These are phyloP conservation scores for Eimeria maxima DNA, from an alignment of 169 alveolate species.

Conservation along the genomic window DNA sequence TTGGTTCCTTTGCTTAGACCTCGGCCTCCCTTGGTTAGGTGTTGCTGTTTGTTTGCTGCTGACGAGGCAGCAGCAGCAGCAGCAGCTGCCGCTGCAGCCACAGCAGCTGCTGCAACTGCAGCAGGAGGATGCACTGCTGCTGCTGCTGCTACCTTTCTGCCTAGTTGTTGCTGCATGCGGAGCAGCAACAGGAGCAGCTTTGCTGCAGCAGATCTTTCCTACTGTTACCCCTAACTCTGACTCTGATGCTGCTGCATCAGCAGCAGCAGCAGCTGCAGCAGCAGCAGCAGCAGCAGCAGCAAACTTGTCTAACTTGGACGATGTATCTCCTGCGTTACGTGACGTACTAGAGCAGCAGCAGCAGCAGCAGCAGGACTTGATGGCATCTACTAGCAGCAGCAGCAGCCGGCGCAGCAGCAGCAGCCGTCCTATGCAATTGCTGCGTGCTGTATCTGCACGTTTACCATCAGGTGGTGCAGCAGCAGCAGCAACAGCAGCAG, in stretches of 20 bases:
- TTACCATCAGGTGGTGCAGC: not conserved
- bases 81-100: too few relatives aligned
- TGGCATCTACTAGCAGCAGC: slow-evolving; percentile 6
- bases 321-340: slow-evolving; percentile 41
- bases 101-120: too few relatives aligned
- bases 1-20: slow-evolving; percentile 15
- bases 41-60: slow-evolving; percentile 13
- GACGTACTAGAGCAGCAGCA: slow-evolving; percentile 19
- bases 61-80: not conserved
- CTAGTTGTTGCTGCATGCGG: slow-evolving; percentile 21
- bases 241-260: not conserved
- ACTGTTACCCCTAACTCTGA: not conserved
- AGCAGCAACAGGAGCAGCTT: slow-evolving; percentile 30
- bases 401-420: slow-evolving; percentile 73
- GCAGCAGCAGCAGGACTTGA: not conserved
- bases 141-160: not conserved
- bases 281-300: slow-evolving; percentile 43
- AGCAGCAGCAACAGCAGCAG: not conserved
- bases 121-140: not conserved
- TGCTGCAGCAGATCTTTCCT: slow-evolving; percentile 42
- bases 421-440: not conserved
- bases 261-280: slow-evolving; percentile 20
- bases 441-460: slow-evolving; percentile 15
- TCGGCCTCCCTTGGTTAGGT: slow-evolving; percentile 18
- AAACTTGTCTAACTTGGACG: not conserved